These are phyloP conservation scores for Psilocybe azurescens DNA, from an alignment of 768 basidiomycete species.

Conservation along the genomic window DNA sequence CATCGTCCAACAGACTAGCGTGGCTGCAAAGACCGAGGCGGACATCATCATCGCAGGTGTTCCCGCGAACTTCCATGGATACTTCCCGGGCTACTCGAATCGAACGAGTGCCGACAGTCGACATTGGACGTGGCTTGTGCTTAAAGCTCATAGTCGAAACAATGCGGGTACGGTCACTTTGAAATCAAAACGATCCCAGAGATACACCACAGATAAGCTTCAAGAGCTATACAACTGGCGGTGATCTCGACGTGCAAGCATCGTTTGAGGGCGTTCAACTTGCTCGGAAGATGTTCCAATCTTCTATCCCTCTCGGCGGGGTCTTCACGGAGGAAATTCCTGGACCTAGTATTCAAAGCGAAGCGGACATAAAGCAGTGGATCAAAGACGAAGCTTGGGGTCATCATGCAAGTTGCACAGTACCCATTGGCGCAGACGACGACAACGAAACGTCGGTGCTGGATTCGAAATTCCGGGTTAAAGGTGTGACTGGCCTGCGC, in stretches of 20 bases:
- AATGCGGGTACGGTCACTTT: slow-evolving; percentile 16
- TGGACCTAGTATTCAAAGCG: slow-evolving; percentile 8
- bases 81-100: slow-evolving; percentile 15
- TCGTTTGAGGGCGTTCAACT: slow-evolving; percentile 12
- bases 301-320: slow-evolving; percentile 1
- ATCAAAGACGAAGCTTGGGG: slow-evolving; percentile 16
- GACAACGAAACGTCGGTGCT: slow-evolving; percentile 6
- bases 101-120: slow-evolving; percentile 3
- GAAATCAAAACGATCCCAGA: slow-evolving; percentile 12
- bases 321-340: slow-evolving; percentile 8
- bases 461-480: slow-evolving; percentile 13
- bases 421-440: slow-evolving; percentile 12
- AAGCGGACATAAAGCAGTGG: slow-evolving; percentile 14
- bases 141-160: slow-evolving; percentile 16
- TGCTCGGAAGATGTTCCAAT: slow-evolving; percentile 10
- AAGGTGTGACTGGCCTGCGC: slow-evolving; percentile 13
- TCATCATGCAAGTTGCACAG: slow-evolving; percentile 16
- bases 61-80: slow-evolving; percentile 14
- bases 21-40: not conserved
- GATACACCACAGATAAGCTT: slow-evolving; percentile 13
- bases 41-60: slow-evolving; percentile 10
- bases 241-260: slow-evolving; percentile 10
- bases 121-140: slow-evolving; percentile 13
- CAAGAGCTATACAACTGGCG: slow-evolving; percentile 11
- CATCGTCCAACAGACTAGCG: slow-evolving; percentile 9